Base-by-base conservation (phyloP, 345 rosid species). In the Heritiera fomes region DNA sequence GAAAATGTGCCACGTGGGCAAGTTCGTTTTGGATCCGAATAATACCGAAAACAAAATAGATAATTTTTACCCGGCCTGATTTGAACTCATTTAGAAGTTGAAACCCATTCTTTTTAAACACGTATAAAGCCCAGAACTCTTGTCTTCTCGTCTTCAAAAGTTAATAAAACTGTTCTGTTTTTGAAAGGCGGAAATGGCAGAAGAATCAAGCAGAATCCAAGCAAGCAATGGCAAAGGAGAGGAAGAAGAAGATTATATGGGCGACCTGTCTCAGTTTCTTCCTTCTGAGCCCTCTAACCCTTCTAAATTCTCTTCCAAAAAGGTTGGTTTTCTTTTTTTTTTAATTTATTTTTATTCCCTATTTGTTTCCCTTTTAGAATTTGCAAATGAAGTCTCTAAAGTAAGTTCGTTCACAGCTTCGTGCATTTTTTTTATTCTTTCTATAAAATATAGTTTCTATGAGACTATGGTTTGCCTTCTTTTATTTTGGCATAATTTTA, bases 201-300 rank as follows among this genome's bases (percentile, higher is more conserved):
- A 67, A 43, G 72, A 67, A 43, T 45, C 72, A 67, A 67, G 34
- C 52, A 67, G 52, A 43, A n/a, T 7, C 20, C 52, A 45, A 67
- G 15, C 4, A n/a, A 67, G 32, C 32, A 43, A 45, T 67, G 72
- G 52, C 30, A 23, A 23, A 8, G 63, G 32, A 20, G 63, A 23
- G 8, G 58, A 81, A 28, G 90, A 87, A 0, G 97, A 90, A 50
- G 99, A 93, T 83, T 95, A 93, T 92, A 94, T 94, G 98, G 98
- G 94, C 30, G 97, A 96, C 82, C 87, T 96, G 23, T 88, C 97
- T 74, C 87, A 80, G 15, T 94, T 94, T 73, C 80, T 96, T 75
- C 91, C 94, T 61, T 84, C 87, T 0, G 92, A 90, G 55, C 81
- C 81, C 23, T 74, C 87, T 0, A 83, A 71, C 3, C 73, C 89